Conservation (phyloP, 805 yeast species). For the Brettanomyces sp. region DNA sequence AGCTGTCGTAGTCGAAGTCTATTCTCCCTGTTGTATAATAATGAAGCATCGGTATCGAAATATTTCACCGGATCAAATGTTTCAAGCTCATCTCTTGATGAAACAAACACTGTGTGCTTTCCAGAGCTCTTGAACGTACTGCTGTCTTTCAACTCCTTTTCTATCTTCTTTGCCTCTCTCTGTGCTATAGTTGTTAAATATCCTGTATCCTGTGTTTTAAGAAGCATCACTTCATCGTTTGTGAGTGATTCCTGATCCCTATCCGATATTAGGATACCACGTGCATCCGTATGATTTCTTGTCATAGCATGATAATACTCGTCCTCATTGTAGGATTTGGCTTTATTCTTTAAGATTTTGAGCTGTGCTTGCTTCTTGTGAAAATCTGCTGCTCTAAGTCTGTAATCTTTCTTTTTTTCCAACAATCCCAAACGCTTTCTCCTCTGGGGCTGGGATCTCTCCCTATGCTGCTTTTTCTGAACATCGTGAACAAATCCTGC, state of each 20-base stretch:
- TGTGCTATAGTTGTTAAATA: slow-evolving; percentile 72
- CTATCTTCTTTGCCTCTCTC: slow-evolving; percentile 58
- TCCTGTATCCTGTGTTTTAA: slow-evolving; percentile 86
- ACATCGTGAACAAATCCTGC: slow-evolving; percentile 78
- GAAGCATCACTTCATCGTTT: slow-evolving; percentile 67
- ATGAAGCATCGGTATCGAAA: slow-evolving; percentile 61
- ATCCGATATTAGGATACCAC: slow-evolving; percentile 60
- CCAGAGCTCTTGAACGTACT: slow-evolving; percentile 48
- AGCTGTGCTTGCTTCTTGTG: slow-evolving; percentile 55
- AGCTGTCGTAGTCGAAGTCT: slow-evolving; percentile 58
- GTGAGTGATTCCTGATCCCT: slow-evolving; percentile 54
- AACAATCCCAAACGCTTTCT: slow-evolving; percentile 73
- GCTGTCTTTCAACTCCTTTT: slow-evolving; percentile 40
- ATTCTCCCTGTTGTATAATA: slow-evolving; percentile 61
- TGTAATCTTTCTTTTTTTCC: slow-evolving; percentile 87
- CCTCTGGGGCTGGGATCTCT: slow-evolving; percentile 76
- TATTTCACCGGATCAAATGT: slow-evolving; percentile 52
- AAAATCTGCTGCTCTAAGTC: slow-evolving; percentile 43
- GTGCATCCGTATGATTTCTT: slow-evolving; percentile 51
- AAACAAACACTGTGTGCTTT: slow-evolving; percentile 81
- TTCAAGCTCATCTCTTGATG: slow-evolving; percentile 43
- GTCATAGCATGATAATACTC: slow-evolving; percentile 96
- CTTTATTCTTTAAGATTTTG: slow-evolving; percentile 66
- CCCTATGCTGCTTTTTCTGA: slow-evolving; percentile 94
- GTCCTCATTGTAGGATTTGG: slow-evolving; percentile 74